Base-by-base conservation (phyloP, 2,329 filamentous ascomycete genomes). In the Neofusicoccum cordaticola region DNA sequence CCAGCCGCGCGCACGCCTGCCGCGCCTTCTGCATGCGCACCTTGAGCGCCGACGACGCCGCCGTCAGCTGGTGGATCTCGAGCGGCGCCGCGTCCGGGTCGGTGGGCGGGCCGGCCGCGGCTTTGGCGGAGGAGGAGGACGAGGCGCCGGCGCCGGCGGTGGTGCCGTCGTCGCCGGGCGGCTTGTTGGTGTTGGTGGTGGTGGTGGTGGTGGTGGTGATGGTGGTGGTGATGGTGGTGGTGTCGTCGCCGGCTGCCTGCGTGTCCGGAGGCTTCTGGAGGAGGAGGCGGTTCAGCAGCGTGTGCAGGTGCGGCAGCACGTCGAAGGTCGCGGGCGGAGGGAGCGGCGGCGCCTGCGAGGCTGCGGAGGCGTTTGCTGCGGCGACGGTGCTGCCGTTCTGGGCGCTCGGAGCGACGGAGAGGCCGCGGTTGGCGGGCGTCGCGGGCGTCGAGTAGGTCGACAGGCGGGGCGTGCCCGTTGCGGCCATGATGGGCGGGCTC, bases 311-410 rank as follows among this genome's bases (percentile, higher is more conserved):
- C 31, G 93, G 92, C 62, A 96, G 85, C 70, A 92, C 87, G 81
- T 97, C 93, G 80, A 97, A 92, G 57, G 88, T 87, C 77, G 93
- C 89, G 34, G 93, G 90, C 57, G 91, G 86, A 67, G 95, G 90
- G 64, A 89, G 87, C 2, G 85, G 79, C 37, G 89, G 81, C 80
- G 72, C 84, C 31, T 35, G 62, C 35, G 12, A 4, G 13, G 39
- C 53, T n/a, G 44, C 19, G n/a, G 63, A 13, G 19, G 48, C 41
- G 37, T 17, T 19, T 39, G 41, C 48, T 31, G 63, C 19, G 15
- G 52, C 22, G 57, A 15, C 39, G 19, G 31, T 41, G 48, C 42
- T 27, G 41, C 31, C 34, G 22, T n/a, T 31, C 27, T 31, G 13
- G 42, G 47, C 17, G 50, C 27, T 50, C 22, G 61, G 58, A 4